phyloP scores from a whole-genome alignment of 2,329 filamentous ascomycete species.

The Lasiodiplodia hormozganensis region DNA sequence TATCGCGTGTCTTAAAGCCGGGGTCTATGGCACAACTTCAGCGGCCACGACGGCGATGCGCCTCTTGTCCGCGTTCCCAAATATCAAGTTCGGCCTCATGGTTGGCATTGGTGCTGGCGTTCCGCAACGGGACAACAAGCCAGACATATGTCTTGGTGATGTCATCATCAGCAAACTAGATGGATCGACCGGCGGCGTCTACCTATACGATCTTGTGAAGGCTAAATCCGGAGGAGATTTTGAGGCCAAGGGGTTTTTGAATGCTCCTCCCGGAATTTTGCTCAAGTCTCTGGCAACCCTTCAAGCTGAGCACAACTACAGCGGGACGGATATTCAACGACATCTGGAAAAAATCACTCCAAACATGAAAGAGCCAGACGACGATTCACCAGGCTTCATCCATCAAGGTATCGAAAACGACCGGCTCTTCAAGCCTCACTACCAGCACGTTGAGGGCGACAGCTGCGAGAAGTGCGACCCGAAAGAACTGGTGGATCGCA shows the following conservation, averaged over 20 bases:
- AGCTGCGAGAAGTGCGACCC: neutral
- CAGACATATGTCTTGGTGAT: slow-evolving; percentile 39
- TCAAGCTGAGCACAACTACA: neutral
- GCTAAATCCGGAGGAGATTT: slow-evolving; percentile 13
- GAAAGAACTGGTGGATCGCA: neutral
- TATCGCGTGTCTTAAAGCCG: slow-evolving; percentile 28
- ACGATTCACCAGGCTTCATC: slow-evolving; percentile 10
- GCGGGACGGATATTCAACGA: neutral
- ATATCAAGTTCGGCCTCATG: slow-evolving; percentile 34
- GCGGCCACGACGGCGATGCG: neutral
- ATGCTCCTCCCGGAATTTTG: slow-evolving; percentile 25
- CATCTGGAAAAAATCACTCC: slow-evolving; percentile 5
- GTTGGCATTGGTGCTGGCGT: slow-evolving; percentile 38
- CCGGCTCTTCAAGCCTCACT: neutral
- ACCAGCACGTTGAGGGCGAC: neutral
- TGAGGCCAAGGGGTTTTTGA: slow-evolving; percentile 34
- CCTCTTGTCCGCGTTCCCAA: slow-evolving; percentile 30
- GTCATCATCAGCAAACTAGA: slow-evolving; percentile 37
- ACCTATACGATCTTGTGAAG: slow-evolving; percentile 38
- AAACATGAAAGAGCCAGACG: slow-evolving; percentile 1
- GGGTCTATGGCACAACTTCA: neutral
- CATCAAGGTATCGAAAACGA: slow-evolving; percentile 18
- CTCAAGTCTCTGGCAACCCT: slow-evolving; percentile 17
- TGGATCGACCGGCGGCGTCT: slow-evolving; percentile 33
- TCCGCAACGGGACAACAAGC: slow-evolving; percentile 22